A percentile compares a stretch with the other conserved stretches of the same genome.
Evolutionary conservation across 2,329 filamentous ascomycete species (phyloP).

Genomic region (Ophiostoma sp.): DNA sequence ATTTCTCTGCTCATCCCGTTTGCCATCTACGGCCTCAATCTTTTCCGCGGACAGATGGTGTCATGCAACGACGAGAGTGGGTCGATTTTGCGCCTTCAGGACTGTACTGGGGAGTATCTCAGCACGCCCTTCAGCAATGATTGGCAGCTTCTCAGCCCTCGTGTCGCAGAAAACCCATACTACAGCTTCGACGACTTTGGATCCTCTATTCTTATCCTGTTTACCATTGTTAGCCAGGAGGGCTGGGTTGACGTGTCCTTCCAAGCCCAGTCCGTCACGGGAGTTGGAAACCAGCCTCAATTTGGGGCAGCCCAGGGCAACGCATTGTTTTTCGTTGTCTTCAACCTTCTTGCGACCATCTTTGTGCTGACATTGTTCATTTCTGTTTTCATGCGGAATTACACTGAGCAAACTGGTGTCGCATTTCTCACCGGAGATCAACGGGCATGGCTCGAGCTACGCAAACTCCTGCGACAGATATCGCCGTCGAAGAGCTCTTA

Average conservation of each 20-base stretch:
- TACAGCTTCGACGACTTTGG: constrained; percentile 95
- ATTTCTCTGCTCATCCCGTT: constrained; percentile 93
- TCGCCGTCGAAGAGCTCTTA: constrained; percentile 92
- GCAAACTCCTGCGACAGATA: constrained; percentile 88
- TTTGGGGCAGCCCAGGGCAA: constrained; percentile 74
- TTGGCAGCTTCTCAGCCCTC: constrained; percentile 82
- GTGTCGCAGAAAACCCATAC: constrained; percentile 76
- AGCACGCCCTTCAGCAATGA: constrained; percentile 69
- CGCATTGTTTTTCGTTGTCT: constrained; percentile 89
- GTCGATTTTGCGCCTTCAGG: constrained; percentile 58
- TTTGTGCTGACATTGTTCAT: constrained; percentile 97
- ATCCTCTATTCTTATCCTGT: constrained; percentile 91
- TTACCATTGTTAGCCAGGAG: constrained; percentile 98
- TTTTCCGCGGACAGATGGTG: constrained; percentile 82
- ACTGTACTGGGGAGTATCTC: constrained; percentile 83
- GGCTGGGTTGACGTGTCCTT: constrained; percentile 96
- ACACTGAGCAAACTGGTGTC: constrained; percentile 97
- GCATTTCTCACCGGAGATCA: constrained; percentile 95
- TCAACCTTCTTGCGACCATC: constrained; percentile 94
- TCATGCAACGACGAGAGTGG: constrained; percentile 72
- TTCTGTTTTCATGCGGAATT: constrained; percentile 99
- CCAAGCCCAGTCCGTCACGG: constrained; percentile 77
- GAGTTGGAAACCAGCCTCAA: constrained; percentile 70
- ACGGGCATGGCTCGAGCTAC: constrained; percentile 91
- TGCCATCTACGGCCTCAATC: constrained; percentile 89